A percentile compares a stretch with the other conserved stretches of the same genome.
phyloP scores from a whole-genome alignment of 177 flowering plant genomes.

The Vitis hybrid region DNA sequence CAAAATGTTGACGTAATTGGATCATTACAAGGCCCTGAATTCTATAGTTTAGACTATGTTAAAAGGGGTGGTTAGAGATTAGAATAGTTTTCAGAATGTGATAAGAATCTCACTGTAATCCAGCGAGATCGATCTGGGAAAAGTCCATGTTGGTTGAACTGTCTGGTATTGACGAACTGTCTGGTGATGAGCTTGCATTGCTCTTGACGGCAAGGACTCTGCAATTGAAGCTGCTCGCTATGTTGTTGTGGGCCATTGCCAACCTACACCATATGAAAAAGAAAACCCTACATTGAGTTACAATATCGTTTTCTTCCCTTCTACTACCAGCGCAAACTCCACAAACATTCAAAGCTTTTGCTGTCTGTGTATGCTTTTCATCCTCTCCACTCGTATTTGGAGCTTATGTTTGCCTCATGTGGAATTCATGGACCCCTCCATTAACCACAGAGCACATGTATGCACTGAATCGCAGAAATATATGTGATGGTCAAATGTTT shows the following conservation, averaged over 20 bases:
- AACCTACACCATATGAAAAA: constrained; percentile 35
- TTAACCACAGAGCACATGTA: no score
- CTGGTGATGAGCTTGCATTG: constrained; percentile 1
- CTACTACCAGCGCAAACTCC: neutral
- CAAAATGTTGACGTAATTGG: constrained; percentile 7
- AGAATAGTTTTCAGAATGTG: neutral
- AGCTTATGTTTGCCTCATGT: neutral
- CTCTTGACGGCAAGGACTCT: constrained; percentile 71
- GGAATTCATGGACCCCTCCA: neutral
- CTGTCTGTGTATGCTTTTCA: neutral
- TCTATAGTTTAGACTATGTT: no score
- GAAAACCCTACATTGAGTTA: neutral
- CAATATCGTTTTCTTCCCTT: neutral
- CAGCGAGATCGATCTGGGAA: constrained; percentile 67
- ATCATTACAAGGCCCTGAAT: no score
- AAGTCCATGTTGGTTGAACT: constrained; percentile 51
- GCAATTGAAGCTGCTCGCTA: constrained; percentile 56
- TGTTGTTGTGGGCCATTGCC: constrained; percentile 41
- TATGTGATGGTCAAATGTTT: no score
- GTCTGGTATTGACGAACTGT: constrained; percentile 10
- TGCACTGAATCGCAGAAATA: no score
- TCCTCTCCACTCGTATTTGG: no score
- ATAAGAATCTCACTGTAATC: constrained; percentile 43
- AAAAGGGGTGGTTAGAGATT: no score
- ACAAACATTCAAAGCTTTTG: neutral